Conservation (phyloP, 371 early-diverging fungal genomes). For the Catenaria anguillulae region DNA sequence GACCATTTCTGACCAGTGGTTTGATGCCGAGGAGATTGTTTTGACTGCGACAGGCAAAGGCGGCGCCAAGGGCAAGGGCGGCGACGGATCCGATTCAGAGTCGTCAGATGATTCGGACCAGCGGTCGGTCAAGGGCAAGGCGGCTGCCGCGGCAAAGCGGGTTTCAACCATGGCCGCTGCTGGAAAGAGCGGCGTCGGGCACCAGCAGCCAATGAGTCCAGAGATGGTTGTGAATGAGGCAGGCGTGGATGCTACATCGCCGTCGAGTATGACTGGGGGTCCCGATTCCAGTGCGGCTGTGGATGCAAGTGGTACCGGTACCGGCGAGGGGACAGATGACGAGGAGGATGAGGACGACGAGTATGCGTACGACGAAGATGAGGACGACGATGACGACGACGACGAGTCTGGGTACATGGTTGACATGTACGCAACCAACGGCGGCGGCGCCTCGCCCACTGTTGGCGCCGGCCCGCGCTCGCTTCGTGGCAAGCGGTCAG, state of each 20-base stretch:
- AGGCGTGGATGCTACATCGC: too few species aligned
- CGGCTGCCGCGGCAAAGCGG: neutral
- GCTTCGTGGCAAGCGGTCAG: too few species aligned
- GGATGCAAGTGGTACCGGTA: too few species aligned
- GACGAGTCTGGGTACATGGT: neutral
- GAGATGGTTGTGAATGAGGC: conserved; percentile 13
- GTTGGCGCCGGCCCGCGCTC: too few species aligned
- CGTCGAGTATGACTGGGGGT: too few species aligned
- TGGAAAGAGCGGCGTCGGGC: neutral
- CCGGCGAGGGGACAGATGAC: conserved; percentile 12
- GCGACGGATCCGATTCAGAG: neutral
- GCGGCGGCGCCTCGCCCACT: too few species aligned
- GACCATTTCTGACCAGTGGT: conserved; percentile 32
- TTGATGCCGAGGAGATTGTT: conserved; percentile 46
- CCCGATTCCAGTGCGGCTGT: too few species aligned
- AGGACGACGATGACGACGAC: conserved; percentile 17
- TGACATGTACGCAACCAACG: neutral
- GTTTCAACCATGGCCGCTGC: neutral
- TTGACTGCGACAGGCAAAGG: conserved; percentile 13
- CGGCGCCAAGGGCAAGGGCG: conserved; percentile 9
- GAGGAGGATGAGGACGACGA: conserved; percentile 20
- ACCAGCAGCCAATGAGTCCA: too few species aligned
- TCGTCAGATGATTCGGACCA: neutral
- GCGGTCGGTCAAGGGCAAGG: neutral
- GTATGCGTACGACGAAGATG: conserved; percentile 22